phyloP scores from a whole-genome alignment of 805 yeast genomes.

The Candida mattraensis region DNA sequence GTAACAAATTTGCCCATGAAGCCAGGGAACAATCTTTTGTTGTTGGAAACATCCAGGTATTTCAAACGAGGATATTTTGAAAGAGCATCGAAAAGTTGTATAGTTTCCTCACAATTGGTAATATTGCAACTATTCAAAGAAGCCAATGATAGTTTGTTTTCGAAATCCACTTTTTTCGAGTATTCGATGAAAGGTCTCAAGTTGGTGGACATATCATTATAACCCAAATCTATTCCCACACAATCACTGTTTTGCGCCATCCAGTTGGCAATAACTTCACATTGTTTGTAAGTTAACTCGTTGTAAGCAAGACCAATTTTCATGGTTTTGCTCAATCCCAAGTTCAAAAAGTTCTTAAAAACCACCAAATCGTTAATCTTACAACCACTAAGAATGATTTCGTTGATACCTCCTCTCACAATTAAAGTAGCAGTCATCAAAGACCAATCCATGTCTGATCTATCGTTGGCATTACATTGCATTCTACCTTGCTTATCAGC shows the following conservation, averaged over 20 bases:
- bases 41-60: conserved; percentile 74
- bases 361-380: conserved; percentile 53
- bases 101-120: conserved; percentile 49
- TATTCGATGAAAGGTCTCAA: conserved; percentile 40
- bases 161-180: conserved; percentile 13
- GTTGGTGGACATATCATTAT: conserved; percentile 58
- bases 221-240: conserved; percentile 80
- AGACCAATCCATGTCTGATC: conserved; percentile 84
- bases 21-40: conserved; percentile 65
- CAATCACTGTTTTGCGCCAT: conserved; percentile 43
- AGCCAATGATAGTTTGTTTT: conserved; percentile 42
- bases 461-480: conserved; percentile 49
- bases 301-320: conserved; percentile 79
- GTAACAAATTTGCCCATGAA: conserved; percentile 56
- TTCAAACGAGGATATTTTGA: conserved; percentile 58
- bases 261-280: conserved; percentile 60
- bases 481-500: conserved; percentile 36
- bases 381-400: conserved; percentile 76
- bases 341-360: conserved; percentile 54
- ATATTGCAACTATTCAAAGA: conserved; percentile 68
- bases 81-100: conserved; percentile 47
- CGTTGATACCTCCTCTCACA: conserved; percentile 75
- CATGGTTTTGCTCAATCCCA: conserved; percentile 57
- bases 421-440: conserved; percentile 67
- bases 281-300: conserved; percentile 59